Evolutionary conservation across 768 basidiomycete genomes (phyloP).

Genomic region (Suillus clintonianus): DNA sequence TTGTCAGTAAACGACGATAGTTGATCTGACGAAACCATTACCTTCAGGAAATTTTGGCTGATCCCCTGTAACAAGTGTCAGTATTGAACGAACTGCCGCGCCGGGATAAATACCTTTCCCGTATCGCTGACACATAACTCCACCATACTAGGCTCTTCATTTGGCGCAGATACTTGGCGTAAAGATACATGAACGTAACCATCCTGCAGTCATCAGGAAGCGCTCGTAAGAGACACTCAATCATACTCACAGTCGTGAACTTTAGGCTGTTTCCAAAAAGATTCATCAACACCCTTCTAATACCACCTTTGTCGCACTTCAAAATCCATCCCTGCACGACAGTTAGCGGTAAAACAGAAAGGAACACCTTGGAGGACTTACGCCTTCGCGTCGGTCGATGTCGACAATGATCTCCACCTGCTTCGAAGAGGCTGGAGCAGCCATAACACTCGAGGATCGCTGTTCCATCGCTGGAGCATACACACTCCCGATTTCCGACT

Average conservation of each 20-base stretch:
- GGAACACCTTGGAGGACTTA: constrained; percentile 33
- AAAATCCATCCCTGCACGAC: constrained; percentile 74
- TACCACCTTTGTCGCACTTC: constrained; percentile 89
- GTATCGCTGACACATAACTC: constrained; percentile 88
- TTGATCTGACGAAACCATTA: constrained; percentile 23
- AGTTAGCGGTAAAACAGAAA: background rate
- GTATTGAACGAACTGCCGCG: background rate
- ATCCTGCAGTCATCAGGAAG: constrained; percentile 45
- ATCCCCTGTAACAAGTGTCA: constrained; percentile 59
- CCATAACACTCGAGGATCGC: constrained; percentile 42
- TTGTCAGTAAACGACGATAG: constrained; percentile 1
- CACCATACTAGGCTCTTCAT: constrained; percentile 65
- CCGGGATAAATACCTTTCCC: constrained; percentile 62
- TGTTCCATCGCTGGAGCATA: constrained; percentile 74
- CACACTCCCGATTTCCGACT: constrained; percentile 88
- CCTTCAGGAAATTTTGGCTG: constrained; percentile 90
- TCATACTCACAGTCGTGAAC: constrained; percentile 71
- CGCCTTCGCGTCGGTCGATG: constrained; percentile 71
- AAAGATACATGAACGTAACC: constrained; percentile 88
- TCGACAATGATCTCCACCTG: constrained; percentile 89
- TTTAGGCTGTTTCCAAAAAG: constrained; percentile 93
- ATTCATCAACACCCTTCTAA: constrained; percentile 92
- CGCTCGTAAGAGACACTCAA: background rate
- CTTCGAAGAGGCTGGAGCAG: constrained; percentile 32
- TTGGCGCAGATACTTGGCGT: constrained; percentile 64